Conservation (phyloP, 2,329 filamentous ascomycete species). For the Trichoderma arundinaceum region DNA sequence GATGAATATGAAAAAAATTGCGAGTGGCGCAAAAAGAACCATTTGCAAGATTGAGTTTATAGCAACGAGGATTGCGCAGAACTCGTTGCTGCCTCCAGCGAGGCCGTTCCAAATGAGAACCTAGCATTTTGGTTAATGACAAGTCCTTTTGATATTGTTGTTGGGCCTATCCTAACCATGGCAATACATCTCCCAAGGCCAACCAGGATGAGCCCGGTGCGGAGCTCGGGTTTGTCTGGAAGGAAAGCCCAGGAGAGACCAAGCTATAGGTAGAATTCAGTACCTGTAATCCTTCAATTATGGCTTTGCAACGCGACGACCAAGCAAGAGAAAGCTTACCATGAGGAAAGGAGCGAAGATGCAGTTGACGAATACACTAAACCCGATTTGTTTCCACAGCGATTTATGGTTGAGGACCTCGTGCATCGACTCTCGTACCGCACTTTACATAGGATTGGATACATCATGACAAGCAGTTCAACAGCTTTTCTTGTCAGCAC, state of each 20-base stretch:
- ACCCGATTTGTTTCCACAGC: constrained; percentile 79
- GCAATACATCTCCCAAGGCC: constrained; percentile 86
- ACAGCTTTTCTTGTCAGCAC: constrained; percentile 58
- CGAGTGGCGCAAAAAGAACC: constrained; percentile 72
- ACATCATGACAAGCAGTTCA: constrained; percentile 90
- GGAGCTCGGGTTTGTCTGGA: constrained; percentile 61
- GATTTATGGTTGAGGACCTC: constrained; percentile 59
- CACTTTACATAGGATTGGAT: constrained; percentile 88
- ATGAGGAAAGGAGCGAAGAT: constrained; percentile 81
- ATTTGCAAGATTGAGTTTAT: constrained; percentile 80
- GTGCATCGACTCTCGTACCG: constrained; percentile 80
- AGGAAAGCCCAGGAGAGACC: constrained; percentile 72
- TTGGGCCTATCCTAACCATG: constrained; percentile 62
- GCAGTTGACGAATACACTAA: constrained; percentile 83
- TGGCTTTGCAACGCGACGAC: no score
- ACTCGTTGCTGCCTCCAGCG: constrained; percentile 78
- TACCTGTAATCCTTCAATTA: no score
- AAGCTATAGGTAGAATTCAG: constrained; percentile 49
- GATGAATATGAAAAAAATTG: constrained; percentile 71
- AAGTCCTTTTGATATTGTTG: constrained; percentile 18
- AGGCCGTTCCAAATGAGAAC: constrained; percentile 71
- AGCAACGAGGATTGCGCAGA: constrained; percentile 81
- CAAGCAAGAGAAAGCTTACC: constrained; percentile 52
- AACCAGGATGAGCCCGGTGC: constrained; percentile 77
- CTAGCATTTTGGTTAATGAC: constrained; percentile 31